Base-by-base conservation (phyloP, 2,329 filamentous ascomycete genomes). In the Chalaropsis thielavioides region DNA sequence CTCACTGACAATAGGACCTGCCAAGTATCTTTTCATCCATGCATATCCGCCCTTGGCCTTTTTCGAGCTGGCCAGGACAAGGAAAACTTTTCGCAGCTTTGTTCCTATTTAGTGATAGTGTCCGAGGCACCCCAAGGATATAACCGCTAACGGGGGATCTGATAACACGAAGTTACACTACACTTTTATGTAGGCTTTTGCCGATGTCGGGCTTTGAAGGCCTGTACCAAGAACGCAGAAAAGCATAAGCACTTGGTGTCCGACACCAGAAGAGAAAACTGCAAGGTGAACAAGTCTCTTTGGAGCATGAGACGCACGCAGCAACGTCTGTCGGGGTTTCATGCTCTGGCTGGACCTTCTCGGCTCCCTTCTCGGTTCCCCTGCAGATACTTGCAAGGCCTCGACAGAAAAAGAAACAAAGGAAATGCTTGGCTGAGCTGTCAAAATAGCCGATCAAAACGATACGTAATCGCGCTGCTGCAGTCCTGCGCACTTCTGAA, bases 51-150 rank as follows among this genome's bases (percentile, higher is more conserved):
- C 31, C 31, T 31, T 31, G 31, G 6, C 31, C 31, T 31, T 31
- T 31, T 31, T 31, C 6, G 31, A 3, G 31, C 31, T 38, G n/a
- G 24, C 24, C 31, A 35, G 54, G 54, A 4, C 17, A 10, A 61
- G 58, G 3, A 61, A 61, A 61, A 61, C 58, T 61, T 27, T 58
- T 58, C 54, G 54, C 17, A 58, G 54, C 27, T 58, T 58, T 58
- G 27, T 58, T 58, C 54, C 54, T 58, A 58, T 58, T 58, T 58
- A n/a, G 54, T 58, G 54, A 27, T 58, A 58, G 54, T 38, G 54
- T 27, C 54, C 54, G 54, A 58, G 54, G 27, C n/a, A 58, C 27
- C n/a, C 0, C 54, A 58, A 35, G 54, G 54, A 38, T 58, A 38
- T 38, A 27, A 58, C 54, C n/a, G 31, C 54, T 35, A 35, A 13